Percentiles rank a stretch among this genome's conserved stretches.
phyloP scores from a whole-genome alignment of 345 rosid genomes.

The Microthlaspi erraticum region DNA sequence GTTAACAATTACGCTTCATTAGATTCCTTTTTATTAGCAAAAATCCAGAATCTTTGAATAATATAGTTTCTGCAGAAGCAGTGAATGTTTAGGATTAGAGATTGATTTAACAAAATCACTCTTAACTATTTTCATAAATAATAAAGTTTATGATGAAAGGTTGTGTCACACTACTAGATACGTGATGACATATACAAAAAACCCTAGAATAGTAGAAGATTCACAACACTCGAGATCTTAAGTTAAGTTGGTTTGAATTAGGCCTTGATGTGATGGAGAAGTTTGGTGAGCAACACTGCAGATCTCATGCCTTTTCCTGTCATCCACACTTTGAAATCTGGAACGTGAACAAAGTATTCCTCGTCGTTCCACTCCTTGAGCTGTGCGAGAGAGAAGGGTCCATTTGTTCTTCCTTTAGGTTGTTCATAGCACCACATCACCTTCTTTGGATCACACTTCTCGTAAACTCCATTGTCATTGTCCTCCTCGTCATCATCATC shows the following conservation, averaged over 20 bases:
- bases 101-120: too few species aligned
- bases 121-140: too few species aligned
- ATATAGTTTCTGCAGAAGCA: not conserved
- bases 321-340: slow-evolving; percentile 73
- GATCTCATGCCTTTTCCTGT: slow-evolving; percentile 46
- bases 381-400: slow-evolving; percentile 59
- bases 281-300: slow-evolving; percentile 49
- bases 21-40: slow-evolving; percentile 62
- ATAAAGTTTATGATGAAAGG: too few species aligned
- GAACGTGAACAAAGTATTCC: slow-evolving; percentile 46
- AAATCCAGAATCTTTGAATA: slow-evolving; percentile 20
- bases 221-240: too few species aligned
- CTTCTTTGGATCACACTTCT: slow-evolving; percentile 31
- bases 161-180: too few species aligned
- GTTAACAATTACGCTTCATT: slow-evolving; percentile 32
- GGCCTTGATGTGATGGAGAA: slow-evolving; percentile 22
- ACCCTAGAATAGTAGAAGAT: too few species aligned
- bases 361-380: slow-evolving; percentile 64
- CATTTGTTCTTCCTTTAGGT: slow-evolving; percentile 61
- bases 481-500: slow-evolving; percentile 47
- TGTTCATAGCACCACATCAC: slow-evolving; percentile 61
- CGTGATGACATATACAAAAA: too few species aligned
- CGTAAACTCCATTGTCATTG: slow-evolving; percentile 3
- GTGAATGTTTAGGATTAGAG: too few species aligned
- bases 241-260: slow-evolving; percentile 10